A percentile compares a stretch with the other conserved stretches of the same genome.
Conservation (phyloP, 1,284 basidiomycete genomes). For the Apiotrichum brassicae region DNA sequence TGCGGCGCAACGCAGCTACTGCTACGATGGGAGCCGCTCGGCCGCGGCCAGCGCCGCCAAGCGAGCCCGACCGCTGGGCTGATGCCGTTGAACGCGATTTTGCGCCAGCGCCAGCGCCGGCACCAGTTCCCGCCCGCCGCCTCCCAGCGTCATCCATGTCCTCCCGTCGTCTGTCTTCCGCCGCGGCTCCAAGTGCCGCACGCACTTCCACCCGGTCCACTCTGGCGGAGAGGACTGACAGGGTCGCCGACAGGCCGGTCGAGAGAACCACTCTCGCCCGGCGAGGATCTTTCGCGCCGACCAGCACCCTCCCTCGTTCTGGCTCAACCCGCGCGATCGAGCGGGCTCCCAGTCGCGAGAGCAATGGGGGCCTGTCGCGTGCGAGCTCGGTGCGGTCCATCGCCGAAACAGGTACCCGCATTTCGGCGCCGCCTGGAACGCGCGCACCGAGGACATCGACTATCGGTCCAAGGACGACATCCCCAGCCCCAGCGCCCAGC, state of each 20-base stretch:
- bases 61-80: conserved; percentile 10
- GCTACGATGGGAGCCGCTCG: background rate
- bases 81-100: conserved; percentile 11
- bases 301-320: background rate
- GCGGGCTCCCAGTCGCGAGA: background rate
- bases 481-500: too few species aligned
- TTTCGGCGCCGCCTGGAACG: background rate
- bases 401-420: background rate
- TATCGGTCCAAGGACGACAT: background rate
- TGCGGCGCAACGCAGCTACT: conserved; percentile 1
- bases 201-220: background rate
- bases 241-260: too few species aligned
- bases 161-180: background rate
- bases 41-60: background rate
- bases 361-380: background rate
- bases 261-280: too few species aligned
- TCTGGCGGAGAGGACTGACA: too few species aligned
- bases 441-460: background rate
- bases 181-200: background rate
- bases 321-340: background rate
- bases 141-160: background rate
- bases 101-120: background rate
- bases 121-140: background rate
- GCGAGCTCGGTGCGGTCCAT: background rate
- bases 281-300: too few species aligned